These are phyloP conservation scores for Xylariaceae sp. DNA, from an alignment of 2,329 filamentous ascomycete genomes.

Conservation along the genomic window DNA sequence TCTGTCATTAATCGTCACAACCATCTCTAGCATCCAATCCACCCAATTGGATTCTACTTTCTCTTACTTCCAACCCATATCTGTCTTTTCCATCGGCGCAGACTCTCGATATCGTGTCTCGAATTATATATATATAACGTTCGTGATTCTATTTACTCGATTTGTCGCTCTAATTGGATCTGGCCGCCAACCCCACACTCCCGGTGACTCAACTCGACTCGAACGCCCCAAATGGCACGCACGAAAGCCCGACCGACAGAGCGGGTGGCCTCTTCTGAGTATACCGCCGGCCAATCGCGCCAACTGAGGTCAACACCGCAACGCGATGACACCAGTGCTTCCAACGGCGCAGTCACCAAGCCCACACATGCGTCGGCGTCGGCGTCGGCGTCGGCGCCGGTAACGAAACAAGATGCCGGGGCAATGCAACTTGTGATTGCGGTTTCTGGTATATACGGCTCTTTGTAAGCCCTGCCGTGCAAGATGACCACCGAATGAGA, in stretches of 20 bases:
- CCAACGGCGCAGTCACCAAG: conserved; percentile 25
- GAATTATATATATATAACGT: too few species aligned
- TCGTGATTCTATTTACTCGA: background rate
- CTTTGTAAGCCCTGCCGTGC: conserved; percentile 59
- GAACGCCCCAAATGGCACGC: conserved; percentile 55
- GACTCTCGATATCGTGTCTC: background rate
- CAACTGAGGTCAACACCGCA: conserved; percentile 22
- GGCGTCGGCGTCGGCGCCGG: conserved; percentile 2
- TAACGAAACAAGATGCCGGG: conserved; percentile 49
- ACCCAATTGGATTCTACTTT: background rate
- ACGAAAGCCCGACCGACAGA: conserved; percentile 60
- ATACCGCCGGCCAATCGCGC: conserved; percentile 38
- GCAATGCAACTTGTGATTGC: conserved; percentile 74
- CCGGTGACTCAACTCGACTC: background rate
- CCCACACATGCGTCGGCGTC: conserved; percentile 5
- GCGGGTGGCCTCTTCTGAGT: conserved; percentile 62
- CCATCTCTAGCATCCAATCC: background rate
- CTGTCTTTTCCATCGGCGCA: background rate
- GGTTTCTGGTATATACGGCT: conserved; percentile 92
- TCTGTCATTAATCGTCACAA: conserved; percentile 22
- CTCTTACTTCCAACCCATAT: background rate
- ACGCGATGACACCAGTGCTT: conserved; percentile 19
- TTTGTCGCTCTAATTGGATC: background rate
- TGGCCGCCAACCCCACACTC: background rate
- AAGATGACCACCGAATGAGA: background rate